Conservation (phyloP, 352 stramenopile genomes). For the Globisporangium ultimum region DNA sequence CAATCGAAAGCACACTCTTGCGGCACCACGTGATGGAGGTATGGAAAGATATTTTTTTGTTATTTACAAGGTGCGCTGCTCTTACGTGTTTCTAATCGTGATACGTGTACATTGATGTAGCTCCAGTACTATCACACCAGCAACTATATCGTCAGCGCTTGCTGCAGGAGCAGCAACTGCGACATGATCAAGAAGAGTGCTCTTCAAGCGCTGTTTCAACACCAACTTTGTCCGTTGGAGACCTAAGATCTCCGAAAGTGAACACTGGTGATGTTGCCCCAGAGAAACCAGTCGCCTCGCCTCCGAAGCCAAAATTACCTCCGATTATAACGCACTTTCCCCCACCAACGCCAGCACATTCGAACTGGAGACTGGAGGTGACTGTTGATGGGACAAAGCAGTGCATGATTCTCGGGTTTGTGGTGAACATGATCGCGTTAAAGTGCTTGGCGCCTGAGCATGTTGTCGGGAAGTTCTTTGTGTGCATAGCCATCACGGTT, state of each 20-base stretch:
- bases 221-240: conserved; percentile 3
- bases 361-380: conserved; percentile 52
- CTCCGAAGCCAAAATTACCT: conserved; percentile 21
- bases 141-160: conserved; percentile 75
- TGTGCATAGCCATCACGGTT: conserved; percentile 47
- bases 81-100: neutral
- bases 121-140: conserved; percentile 57
- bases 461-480: conserved; percentile 56
- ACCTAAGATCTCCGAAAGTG: neutral
- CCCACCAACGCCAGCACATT: conserved; percentile 3
- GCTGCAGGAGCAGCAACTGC: conserved; percentile 42
- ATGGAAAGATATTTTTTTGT: neutral
- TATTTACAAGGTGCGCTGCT: neutral
- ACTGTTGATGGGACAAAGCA: conserved; percentile 62
- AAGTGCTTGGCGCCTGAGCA: conserved; percentile 63
- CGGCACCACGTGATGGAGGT: conserved; percentile 16
- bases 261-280: neutral
- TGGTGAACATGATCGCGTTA: conserved; percentile 74
- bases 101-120: conserved; percentile 8
- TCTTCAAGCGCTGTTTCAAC: conserved; percentile 9
- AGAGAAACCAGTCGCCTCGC: neutral
- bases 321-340: conserved; percentile 16
- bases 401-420: conserved; percentile 71
- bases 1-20: conserved; percentile 61
- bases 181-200: conserved; percentile 7